phyloP scores from a whole-genome alignment of 148 eudicot genomes.

The Rhododendron simsii region DNA sequence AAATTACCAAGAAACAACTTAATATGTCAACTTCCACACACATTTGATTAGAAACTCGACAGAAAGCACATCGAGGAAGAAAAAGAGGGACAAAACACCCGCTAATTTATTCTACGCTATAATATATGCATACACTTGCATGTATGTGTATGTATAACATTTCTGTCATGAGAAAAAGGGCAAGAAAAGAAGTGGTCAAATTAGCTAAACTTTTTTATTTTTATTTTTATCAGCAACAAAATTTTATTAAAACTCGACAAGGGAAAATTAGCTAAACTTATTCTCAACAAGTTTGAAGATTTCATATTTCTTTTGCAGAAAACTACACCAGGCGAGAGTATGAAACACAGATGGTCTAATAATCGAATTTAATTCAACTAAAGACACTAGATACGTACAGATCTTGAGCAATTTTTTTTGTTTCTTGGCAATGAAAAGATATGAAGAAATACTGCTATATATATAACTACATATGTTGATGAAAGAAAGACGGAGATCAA shows the following conservation, averaged over 20 bases:
- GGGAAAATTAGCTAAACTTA: too few species aligned
- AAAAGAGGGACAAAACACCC: too few species aligned
- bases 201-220: too few species aligned
- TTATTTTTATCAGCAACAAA: too few species aligned
- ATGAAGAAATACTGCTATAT: background rate
- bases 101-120: too few species aligned
- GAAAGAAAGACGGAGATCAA: background rate
- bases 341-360: background rate
- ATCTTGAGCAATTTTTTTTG: background rate
- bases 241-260: too few species aligned
- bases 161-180: background rate
- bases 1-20: background rate
- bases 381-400: background rate
- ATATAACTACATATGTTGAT: background rate
- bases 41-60: background rate
- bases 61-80: too few species aligned
- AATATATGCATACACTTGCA: background rate
- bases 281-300: background rate
- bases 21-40: background rate
- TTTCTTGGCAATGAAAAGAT: background rate
- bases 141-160: background rate
- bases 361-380: background rate
- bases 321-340: background rate
- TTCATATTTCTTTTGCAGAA: background rate
- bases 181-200: background rate